A percentile compares a stretch with the other conserved stretches of the same genome.
Conservation (phyloP, 352 stramenopile genomes). For the Pythium biforme region DNA sequence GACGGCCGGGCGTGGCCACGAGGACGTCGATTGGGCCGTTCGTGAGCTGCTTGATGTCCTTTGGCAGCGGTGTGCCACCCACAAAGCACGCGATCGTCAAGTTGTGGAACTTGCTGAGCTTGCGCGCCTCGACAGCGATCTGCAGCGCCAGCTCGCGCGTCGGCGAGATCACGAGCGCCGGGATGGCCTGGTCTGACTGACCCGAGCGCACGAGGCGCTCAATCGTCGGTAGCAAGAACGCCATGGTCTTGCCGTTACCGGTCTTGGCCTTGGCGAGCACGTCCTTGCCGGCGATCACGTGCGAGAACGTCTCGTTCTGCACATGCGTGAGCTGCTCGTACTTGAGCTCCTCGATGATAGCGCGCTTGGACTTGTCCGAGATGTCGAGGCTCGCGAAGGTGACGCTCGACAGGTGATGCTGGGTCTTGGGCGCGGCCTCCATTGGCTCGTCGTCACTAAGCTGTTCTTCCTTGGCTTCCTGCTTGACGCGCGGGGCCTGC, state of each 20-base stretch:
- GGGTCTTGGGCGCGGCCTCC: constrained; percentile 24
- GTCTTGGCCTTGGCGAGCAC: constrained; percentile 85
- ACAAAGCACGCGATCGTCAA: constrained; percentile 65
- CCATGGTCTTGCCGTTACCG: constrained; percentile 82
- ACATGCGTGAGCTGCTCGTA: constrained; percentile 83
- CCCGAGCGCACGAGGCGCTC: constrained; percentile 76
- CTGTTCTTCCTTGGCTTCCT: constrained; percentile 9
- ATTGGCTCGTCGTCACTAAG: constrained; percentile 11
- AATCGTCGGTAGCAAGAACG: constrained; percentile 59
- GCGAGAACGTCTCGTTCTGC: constrained; percentile 68
- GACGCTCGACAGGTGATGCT: constrained; percentile 28
- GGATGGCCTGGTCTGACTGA: constrained; percentile 37
- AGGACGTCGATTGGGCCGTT: constrained; percentile 85
- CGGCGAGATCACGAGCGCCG: constrained; percentile 84
- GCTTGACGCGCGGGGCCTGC: constrained; percentile 5
- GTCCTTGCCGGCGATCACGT: constrained; percentile 63
- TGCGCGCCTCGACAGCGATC: constrained; percentile 88
- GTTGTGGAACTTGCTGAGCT: constrained; percentile 85
- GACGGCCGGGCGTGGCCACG: constrained; percentile 94
- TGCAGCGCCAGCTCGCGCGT: constrained; percentile 90
- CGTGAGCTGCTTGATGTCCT: constrained; percentile 47
- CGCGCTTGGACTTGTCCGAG: constrained; percentile 35
- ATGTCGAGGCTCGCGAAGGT: constrained; percentile 31
- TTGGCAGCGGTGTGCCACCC: constrained; percentile 90
- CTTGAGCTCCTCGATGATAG: constrained; percentile 58